Evolutionary conservation across 257 asterid genomes (phyloP).

Genomic region (Fraxinus cuspidata): DNA sequence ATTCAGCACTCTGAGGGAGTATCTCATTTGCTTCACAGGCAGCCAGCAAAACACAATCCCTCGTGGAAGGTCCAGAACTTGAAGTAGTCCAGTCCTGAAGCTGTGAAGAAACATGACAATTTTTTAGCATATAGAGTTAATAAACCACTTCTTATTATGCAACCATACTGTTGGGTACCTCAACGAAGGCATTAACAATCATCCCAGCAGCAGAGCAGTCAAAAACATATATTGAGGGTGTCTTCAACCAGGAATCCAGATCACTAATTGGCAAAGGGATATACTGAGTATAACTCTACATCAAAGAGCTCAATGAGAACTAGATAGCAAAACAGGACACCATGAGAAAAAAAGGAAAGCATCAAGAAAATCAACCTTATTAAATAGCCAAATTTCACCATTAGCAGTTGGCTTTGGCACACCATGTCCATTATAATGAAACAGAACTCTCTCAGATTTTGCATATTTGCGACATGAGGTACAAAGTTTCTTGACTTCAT

Average conservation of each 20-base stretch:
- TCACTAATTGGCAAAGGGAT: constrained; percentile 89
- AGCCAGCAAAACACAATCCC: constrained; percentile 87
- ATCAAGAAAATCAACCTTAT: constrained; percentile 58
- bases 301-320: constrained; percentile 35
- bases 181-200: constrained; percentile 83
- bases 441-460: constrained; percentile 94
- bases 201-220: constrained; percentile 99
- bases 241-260: constrained; percentile 95
- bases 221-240: constrained; percentile 96
- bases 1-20: constrained; percentile 96
- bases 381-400: constrained; percentile 97
- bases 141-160: not conserved
- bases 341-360: constrained; percentile 15
- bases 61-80: constrained; percentile 47
- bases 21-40: constrained; percentile 90
- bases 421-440: constrained; percentile 98
- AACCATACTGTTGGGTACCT: constrained; percentile 42
- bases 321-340: not conserved
- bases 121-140: not conserved
- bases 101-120: constrained; percentile 41
- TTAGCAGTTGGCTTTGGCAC: constrained; percentile 96
- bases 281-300: constrained; percentile 92
- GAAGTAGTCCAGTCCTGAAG: constrained; percentile 76
- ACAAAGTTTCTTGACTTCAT: constrained; percentile 92
- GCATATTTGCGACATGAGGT: constrained; percentile 94